A percentile compares a stretch with the other conserved stretches of the same genome.
Evolutionary conservation across 805 yeast genomes (phyloP).

Genomic region (Candida loeiensis): DNA sequence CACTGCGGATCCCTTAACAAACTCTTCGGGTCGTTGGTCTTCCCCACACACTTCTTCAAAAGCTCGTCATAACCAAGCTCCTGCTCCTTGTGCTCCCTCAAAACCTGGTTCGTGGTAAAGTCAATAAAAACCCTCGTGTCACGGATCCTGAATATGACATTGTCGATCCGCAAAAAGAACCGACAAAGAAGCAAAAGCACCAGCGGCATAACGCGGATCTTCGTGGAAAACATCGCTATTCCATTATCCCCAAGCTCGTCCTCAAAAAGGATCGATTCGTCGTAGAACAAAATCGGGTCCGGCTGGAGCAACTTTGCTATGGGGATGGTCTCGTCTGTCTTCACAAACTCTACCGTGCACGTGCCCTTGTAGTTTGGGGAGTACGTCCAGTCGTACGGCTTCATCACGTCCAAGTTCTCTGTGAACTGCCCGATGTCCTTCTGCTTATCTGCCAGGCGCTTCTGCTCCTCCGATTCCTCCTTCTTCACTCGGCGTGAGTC

Average conservation of each 20-base stretch:
- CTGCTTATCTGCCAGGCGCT: constrained; percentile 22
- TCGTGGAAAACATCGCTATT: constrained; percentile 68
- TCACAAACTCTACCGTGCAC: constrained; percentile 19
- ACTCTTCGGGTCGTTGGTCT: constrained; percentile 36
- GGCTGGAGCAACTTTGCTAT: constrained; percentile 62
- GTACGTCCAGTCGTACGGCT: constrained; percentile 97
- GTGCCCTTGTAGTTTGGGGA: constrained; percentile 76
- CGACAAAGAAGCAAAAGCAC: constrained; percentile 72
- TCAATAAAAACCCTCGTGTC: constrained; percentile 86
- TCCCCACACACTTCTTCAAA: constrained; percentile 22
- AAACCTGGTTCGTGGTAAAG: constrained; percentile 55
- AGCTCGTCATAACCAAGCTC: constrained; percentile 35
- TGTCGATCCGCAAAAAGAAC: constrained; percentile 84
- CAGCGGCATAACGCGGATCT: constrained; percentile 84
- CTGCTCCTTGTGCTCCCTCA: constrained; percentile 75
- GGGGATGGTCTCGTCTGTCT: constrained; percentile 50
- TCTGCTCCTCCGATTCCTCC: constrained; percentile 21
- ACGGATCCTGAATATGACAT: constrained; percentile 76
- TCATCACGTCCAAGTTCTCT: constrained; percentile 53
- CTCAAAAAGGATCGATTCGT: constrained; percentile 84
- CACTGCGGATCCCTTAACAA: constrained; percentile 67
- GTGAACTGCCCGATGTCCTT: constrained; percentile 36
- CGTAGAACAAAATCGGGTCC: constrained; percentile 86
- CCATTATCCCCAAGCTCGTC: constrained; percentile 98
- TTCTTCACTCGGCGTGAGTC: constrained; percentile 30